Percentiles rank a stretch among this genome's conserved stretches.
phyloP scores from a whole-genome alignment of 495 filamentous ascomycete genomes.

The Penicillium macrosclerotiorum region DNA sequence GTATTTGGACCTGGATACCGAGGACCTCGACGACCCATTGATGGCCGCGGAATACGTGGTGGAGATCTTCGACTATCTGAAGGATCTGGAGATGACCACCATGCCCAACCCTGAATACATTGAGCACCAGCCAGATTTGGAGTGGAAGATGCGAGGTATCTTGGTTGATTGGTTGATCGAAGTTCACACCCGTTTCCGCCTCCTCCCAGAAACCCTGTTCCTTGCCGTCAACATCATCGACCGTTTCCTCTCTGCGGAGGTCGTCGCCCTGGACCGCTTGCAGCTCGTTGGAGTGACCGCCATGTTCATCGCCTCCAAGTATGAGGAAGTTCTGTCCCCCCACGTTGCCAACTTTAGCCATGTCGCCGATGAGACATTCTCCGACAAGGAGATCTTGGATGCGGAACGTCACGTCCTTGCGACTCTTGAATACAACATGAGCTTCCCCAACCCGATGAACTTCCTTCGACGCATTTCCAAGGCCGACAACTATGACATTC shows the following conservation, averaged over 20 bases:
- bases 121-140: slow-evolving; percentile 84
- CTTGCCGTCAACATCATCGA: slow-evolving; percentile 97
- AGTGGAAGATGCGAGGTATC: slow-evolving; percentile 98
- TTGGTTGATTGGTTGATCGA: slow-evolving; percentile 98
- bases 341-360: slow-evolving; percentile 96
- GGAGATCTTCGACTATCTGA: slow-evolving; percentile 97
- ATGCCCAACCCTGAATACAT: slow-evolving; percentile 93
- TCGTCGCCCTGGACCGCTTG: slow-evolving; percentile 90
- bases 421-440: slow-evolving; percentile 93
- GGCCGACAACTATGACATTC: slow-evolving; percentile 96
- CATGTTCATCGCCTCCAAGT: slow-evolving; percentile 99
- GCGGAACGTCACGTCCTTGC: slow-evolving; percentile 91
- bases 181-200: slow-evolving; percentile 93
- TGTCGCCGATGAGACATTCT: slow-evolving; percentile 94
- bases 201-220: slow-evolving; percentile 97
- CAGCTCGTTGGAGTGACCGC: slow-evolving; percentile 96
- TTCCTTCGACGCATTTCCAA: slow-evolving; percentile 98
- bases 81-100: slow-evolving; percentile 77
- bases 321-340: slow-evolving; percentile 95
- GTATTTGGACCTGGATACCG: slow-evolving; percentile 64
- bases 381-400: slow-evolving; percentile 93
- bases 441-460: slow-evolving; percentile 99
- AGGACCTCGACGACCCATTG: slow-evolving; percentile 87
- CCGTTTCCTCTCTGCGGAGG: slow-evolving; percentile 89
- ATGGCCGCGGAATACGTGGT: slow-evolving; percentile 98